These are phyloP conservation scores for Phytophthora vignae DNA, from an alignment of 352 stramenopile genomes.

Conservation along the genomic window DNA sequence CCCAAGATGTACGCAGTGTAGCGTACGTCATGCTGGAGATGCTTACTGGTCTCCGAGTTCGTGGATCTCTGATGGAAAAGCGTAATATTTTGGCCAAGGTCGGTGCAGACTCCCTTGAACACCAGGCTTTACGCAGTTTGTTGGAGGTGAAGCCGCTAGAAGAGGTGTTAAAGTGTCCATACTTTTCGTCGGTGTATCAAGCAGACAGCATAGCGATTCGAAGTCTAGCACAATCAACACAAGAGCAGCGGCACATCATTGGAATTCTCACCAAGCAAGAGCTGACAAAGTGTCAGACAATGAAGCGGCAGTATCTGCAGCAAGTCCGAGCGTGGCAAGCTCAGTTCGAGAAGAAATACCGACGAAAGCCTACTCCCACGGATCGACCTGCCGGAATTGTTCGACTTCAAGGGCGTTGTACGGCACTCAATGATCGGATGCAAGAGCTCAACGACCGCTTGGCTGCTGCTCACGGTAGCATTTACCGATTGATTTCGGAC, in stretches of 20 bases:
- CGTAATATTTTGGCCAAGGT: conserved; percentile 42
- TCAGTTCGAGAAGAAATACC: conserved; percentile 68
- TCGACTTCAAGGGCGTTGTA: conserved; percentile 45
- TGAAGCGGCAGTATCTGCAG: conserved; percentile 43
- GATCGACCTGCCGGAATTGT: conserved; percentile 51
- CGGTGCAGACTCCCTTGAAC: conserved; percentile 27
- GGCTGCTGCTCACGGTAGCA: conserved; percentile 33
- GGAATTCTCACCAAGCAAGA: conserved; percentile 53
- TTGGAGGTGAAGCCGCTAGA: conserved; percentile 26
- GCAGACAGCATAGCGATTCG: background rate
- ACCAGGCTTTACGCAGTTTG: conserved; percentile 43
- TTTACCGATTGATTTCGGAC: conserved; percentile 38
- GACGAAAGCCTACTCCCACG: conserved; percentile 43
- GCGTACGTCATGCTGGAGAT: conserved; percentile 71
- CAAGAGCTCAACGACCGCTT: conserved; percentile 45
- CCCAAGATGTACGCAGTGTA: conserved; percentile 60
- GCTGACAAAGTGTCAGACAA: conserved; percentile 44
- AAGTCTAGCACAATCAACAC: conserved; percentile 3
- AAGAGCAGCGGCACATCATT: conserved; percentile 44
- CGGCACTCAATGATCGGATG: conserved; percentile 48
- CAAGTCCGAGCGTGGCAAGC: conserved; percentile 58
- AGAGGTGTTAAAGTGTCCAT: conserved; percentile 21
- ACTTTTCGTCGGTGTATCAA: conserved; percentile 22
- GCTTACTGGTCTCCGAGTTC: conserved; percentile 56
- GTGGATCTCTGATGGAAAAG: conserved; percentile 41